Percentiles rank a stretch among this genome's conserved stretches.
These are phyloP conservation scores for Tulasnella calospora DNA, from an alignment of 768 basidiomycete species.

Conservation along the genomic window DNA sequence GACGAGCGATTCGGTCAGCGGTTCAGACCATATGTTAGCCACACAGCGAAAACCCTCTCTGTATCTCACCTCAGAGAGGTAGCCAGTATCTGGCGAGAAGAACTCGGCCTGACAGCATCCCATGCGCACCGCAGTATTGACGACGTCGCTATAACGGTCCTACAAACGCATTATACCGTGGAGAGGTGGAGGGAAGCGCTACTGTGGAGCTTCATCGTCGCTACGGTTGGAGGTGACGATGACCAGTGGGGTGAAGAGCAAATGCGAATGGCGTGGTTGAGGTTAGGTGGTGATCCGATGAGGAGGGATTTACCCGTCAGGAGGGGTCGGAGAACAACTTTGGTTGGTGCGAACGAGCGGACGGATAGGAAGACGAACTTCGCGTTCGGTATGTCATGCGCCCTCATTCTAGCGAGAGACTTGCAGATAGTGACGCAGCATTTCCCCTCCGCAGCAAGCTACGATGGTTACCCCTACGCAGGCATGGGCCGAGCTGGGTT, in stretches of 20 bases:
- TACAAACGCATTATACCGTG: slow-evolving; percentile 21
- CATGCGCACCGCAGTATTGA: slow-evolving; percentile 21
- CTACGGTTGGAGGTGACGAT: slow-evolving; percentile 13
- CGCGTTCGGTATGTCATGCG: slow-evolving; percentile 24
- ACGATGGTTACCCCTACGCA: slow-evolving; percentile 33
- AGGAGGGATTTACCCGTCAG: neutral
- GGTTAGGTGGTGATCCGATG: slow-evolving; percentile 22
- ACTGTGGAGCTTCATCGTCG: slow-evolving; percentile 31
- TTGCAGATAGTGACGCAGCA: too few relatives aligned
- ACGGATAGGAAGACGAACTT: slow-evolving; percentile 16
- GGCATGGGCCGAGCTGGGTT: slow-evolving; percentile 11
- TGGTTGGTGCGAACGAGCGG: slow-evolving; percentile 4
- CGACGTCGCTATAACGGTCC: slow-evolving; percentile 9
- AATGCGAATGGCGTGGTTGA: slow-evolving; percentile 22
- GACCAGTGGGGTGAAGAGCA: slow-evolving; percentile 27
- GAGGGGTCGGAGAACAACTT: slow-evolving; percentile 14
- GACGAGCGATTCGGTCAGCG: slow-evolving; percentile 33
- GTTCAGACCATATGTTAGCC: slow-evolving; percentile 31
- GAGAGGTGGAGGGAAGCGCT: slow-evolving; percentile 28
- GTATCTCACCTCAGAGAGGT: slow-evolving; percentile 30
- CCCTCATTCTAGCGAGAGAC: too few relatives aligned
- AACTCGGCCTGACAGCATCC: slow-evolving; percentile 23
- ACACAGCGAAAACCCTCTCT: slow-evolving; percentile 30
- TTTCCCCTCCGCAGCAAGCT: slow-evolving; percentile 23
- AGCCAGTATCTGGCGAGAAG: slow-evolving; percentile 25